Base-by-base conservation (phyloP, 495 filamentous ascomycete genomes). In the Bryoglossum gracile region DNA sequence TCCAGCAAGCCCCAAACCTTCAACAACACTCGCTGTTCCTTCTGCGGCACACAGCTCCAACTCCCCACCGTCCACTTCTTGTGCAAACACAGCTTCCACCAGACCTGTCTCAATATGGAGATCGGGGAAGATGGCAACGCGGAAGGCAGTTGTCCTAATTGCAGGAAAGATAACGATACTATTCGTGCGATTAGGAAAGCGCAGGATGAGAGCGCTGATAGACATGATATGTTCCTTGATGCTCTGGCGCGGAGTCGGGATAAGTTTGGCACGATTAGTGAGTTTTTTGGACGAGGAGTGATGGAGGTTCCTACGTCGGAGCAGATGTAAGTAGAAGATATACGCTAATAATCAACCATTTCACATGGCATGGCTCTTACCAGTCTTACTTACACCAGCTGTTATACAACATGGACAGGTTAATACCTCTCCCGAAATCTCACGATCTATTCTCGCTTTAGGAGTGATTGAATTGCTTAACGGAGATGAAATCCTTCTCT, bases 31-130 rank as follows among this genome's bases (percentile, higher is more conserved):
- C 76, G 94, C 11, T 98, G 92, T 61, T 80, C 81, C 30, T 79
- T 82, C 32, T 98, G 92, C 59, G 77, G 79, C 14, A 68, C 75
- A 40, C 71, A 74, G 38, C 73, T 96, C 21, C 88, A 95, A 54
- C 69, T 96, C 28, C 92, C 92, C 2, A 83, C 79, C 0, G 89
- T 97, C 37, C 92, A 98, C 64, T 98, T 97, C 64, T 66, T 97
- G 56, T 98, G 92, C 73, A 92, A 89, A 62, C 92, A 98, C 62
- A 88, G 82, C 36, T 98, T 94, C 73, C 92, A 98, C 62, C 84
- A 94, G 65, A 74, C 86, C 22, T 95, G 88, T 66, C 71, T 94
- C 45, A 60, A 62, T 48, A 60, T 50, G 21, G 33, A 43, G 56
- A 43, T 23, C 44, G 51, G 23, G 37, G 47, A 43, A 42, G 83